These are phyloP conservation scores for Nothomitra cinnamomea DNA, from an alignment of 2,329 filamentous ascomycete species.

Conservation along the genomic window DNA sequence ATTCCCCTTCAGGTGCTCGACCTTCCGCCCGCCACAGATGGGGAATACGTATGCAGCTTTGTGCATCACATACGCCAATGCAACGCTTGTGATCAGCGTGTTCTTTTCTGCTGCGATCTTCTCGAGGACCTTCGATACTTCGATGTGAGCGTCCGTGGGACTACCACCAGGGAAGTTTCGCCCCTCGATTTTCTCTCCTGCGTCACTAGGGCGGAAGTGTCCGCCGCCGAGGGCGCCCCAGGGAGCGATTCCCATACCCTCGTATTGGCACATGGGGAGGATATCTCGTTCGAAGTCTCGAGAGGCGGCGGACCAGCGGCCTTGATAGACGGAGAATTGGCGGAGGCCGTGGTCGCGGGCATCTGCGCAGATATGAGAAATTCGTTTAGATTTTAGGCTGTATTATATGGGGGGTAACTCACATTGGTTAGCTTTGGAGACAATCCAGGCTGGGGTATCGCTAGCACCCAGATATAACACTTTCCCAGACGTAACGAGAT, in stretches of 20 bases:
- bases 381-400: neutral
- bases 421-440: conserved; percentile 45
- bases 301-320: conserved; percentile 40
- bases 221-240: conserved; percentile 37
- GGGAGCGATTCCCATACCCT: conserved; percentile 44
- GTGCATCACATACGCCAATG: conserved; percentile 56
- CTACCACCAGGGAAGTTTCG: conserved; percentile 25
- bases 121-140: conserved; percentile 34
- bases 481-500: conserved; percentile 41
- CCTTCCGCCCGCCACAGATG: conserved; percentile 51
- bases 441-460: conserved; percentile 54
- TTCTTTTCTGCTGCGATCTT: conserved; percentile 40
- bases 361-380: conserved; percentile 21
- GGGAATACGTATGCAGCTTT: conserved; percentile 60
- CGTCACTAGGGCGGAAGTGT: conserved; percentile 20
- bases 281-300: conserved; percentile 56
- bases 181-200: conserved; percentile 23
- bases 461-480: conserved; percentile 51
- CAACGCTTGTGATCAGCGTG: conserved; percentile 41
- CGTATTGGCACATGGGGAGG: conserved; percentile 43
- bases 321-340: conserved; percentile 54
- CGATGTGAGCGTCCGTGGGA: conserved; percentile 26
- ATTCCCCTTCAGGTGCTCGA: conserved; percentile 52
- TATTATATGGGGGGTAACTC: conserved; percentile 9
- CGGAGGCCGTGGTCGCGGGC: conserved; percentile 53